A percentile compares a stretch with the other conserved stretches of the same genome.
phyloP scores from a whole-genome alignment of 305 asterid genomes.

The Andrographis paniculata region DNA sequence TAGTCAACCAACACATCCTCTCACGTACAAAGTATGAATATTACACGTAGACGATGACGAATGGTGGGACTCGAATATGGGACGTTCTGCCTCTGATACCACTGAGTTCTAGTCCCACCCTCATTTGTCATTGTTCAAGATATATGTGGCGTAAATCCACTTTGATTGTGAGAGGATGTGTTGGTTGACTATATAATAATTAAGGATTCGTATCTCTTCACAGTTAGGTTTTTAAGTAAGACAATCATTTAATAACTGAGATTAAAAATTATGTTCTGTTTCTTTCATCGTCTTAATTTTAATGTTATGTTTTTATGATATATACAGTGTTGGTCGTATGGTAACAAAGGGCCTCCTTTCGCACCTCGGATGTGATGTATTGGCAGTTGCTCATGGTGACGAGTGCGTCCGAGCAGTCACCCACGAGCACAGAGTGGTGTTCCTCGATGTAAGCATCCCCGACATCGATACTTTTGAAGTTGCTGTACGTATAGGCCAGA shows the following conservation, averaged over 20 bases:
- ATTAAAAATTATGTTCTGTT: background rate
- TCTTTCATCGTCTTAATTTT: background rate
- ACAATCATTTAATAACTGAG: constrained; percentile 3
- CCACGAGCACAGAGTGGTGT: constrained; percentile 69
- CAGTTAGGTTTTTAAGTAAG: too few relatives aligned
- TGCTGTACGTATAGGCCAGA: constrained; percentile 57
- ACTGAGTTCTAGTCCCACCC: too few relatives aligned
- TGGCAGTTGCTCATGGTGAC: constrained; percentile 61
- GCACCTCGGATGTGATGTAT: constrained; percentile 87
- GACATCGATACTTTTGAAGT: constrained; percentile 54
- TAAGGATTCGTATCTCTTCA: too few relatives aligned
- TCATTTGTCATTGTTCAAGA: too few relatives aligned
- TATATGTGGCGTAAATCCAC: too few relatives aligned
- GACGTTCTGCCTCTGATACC: too few relatives aligned
- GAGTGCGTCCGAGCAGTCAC: constrained; percentile 61
- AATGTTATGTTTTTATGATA: constrained; percentile 2
- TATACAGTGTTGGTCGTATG: constrained; percentile 79
- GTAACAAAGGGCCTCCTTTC: constrained; percentile 72
- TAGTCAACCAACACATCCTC: too few relatives aligned
- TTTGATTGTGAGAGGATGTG: too few relatives aligned
- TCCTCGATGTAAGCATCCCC: constrained; percentile 59
- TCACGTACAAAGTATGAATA: too few relatives aligned
- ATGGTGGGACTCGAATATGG: too few relatives aligned
- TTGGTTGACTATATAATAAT: too few relatives aligned
- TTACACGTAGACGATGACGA: too few relatives aligned